These are phyloP conservation scores for Boletus fagicola DNA, from an alignment of 768 basidiomycete species.

Conservation along the genomic window DNA sequence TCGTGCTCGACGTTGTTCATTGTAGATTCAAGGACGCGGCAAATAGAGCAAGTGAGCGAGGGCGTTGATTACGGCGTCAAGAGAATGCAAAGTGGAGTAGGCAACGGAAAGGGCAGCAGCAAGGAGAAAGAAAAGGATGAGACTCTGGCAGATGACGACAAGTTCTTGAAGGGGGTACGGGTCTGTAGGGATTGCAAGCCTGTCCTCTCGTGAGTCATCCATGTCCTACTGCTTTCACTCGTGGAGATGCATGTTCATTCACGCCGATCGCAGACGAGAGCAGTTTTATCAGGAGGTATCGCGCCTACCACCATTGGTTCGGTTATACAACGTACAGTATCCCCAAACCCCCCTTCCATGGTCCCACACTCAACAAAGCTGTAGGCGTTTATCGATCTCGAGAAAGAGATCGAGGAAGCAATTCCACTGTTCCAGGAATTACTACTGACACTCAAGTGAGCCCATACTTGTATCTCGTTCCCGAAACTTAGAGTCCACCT, in stretches of 20 bases:
- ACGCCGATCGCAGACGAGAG: constrained; percentile 52
- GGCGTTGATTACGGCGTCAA: constrained; percentile 82
- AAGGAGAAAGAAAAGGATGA: constrained; percentile 39
- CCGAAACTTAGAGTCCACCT: neutral
- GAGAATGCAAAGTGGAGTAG: constrained; percentile 35
- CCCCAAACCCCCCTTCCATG: neutral
- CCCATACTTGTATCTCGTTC: constrained; percentile 10
- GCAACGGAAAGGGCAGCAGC: constrained; percentile 18
- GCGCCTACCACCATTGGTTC: constrained; percentile 58
- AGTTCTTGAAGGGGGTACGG: constrained; percentile 85
- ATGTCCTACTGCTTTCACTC: neutral
- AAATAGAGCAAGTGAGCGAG: constrained; percentile 82
- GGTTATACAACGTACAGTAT: constrained; percentile 63
- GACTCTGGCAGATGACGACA: constrained; percentile 61
- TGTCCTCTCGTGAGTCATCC: constrained; percentile 66
- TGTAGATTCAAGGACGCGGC: constrained; percentile 72
- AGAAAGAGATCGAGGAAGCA: constrained; percentile 86
- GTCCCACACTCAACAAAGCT: neutral
- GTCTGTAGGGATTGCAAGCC: constrained; percentile 84
- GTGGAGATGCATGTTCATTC: neutral
- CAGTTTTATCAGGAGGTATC: constrained; percentile 70
- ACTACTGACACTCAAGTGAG: constrained; percentile 63
- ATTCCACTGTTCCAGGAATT: constrained; percentile 90
- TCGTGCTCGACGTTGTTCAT: constrained; percentile 82
- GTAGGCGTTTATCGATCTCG: constrained; percentile 69